A percentile compares a stretch with the other conserved stretches of the same genome.
Evolutionary conservation across 495 filamentous ascomycete genomes (phyloP).

Genomic region (Podospora sp.): DNA sequence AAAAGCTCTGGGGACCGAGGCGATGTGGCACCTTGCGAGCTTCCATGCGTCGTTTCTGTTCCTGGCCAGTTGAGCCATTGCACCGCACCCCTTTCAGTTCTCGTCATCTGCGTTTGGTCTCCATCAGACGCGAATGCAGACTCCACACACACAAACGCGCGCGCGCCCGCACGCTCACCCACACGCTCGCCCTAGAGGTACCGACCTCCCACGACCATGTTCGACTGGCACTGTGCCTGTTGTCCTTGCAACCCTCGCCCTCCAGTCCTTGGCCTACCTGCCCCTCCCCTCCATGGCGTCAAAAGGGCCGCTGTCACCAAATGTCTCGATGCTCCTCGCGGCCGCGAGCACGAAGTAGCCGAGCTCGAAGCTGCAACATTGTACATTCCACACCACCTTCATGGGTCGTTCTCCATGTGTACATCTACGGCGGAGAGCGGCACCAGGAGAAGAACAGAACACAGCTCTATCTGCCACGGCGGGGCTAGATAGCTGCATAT

Average conservation of each 20-base stretch:
- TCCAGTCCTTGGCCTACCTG: conserved; percentile 21
- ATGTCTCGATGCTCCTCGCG: background rate
- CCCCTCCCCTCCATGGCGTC: conserved; percentile 19
- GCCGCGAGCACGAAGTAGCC: conserved; percentile 13
- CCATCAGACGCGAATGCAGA: background rate
- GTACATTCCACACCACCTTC: conserved; percentile 16
- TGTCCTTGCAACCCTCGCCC: conserved; percentile 3
- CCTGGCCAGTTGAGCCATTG: background rate
- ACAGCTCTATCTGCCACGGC: conserved; percentile 2
- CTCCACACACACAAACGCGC: background rate
- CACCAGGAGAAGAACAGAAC: background rate
- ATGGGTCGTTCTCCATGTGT: background rate
- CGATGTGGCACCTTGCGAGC: background rate
- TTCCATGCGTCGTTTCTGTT: background rate
- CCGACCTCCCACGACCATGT: background rate
- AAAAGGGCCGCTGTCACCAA: background rate
- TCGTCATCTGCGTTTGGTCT: background rate
- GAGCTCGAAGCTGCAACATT: background rate
- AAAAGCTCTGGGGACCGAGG: background rate
- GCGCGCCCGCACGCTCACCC: background rate
- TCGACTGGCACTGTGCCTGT: conserved; percentile 3
- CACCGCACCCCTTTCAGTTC: background rate
- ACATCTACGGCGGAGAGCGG: conserved; percentile 10
- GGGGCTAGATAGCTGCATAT: conserved; percentile 19
- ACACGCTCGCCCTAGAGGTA: background rate